These are phyloP conservation scores for Pleurotus sapidus DNA, from an alignment of 768 basidiomycete genomes.

Conservation along the genomic window DNA sequence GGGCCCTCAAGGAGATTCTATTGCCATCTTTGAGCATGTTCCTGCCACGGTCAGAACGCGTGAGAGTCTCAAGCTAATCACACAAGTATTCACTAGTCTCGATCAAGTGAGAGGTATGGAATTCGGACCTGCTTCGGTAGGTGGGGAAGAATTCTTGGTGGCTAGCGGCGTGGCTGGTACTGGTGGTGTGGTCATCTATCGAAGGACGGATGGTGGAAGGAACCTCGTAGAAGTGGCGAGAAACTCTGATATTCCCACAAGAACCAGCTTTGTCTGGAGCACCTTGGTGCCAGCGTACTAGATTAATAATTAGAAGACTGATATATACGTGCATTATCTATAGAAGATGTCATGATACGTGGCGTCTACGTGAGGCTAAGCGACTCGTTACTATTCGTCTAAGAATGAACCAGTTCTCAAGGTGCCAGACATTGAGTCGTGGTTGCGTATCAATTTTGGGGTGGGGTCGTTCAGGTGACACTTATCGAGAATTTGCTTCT, in stretches of 20 bases:
- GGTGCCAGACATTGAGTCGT: too few species aligned
- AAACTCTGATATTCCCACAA: constrained; percentile 47
- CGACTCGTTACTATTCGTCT: too few species aligned
- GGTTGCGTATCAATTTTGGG: too few species aligned
- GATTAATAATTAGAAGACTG: background rate
- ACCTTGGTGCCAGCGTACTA: constrained; percentile 9
- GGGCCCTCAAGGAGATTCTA: constrained; percentile 55
- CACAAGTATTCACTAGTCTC: constrained; percentile 60
- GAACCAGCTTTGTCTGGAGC: constrained; percentile 52
- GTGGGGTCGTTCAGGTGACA: constrained; percentile 1
- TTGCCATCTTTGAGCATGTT: constrained; percentile 55
- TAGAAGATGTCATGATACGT: too few species aligned
- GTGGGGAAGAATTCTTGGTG: constrained; percentile 48
- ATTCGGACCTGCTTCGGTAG: constrained; percentile 43
- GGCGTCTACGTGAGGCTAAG: too few species aligned
- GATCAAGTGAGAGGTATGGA: constrained; percentile 67
- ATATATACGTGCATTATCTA: too few species aligned
- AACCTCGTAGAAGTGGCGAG: constrained; percentile 48
- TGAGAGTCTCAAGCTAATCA: constrained; percentile 30
- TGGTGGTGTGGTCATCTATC: constrained; percentile 52
- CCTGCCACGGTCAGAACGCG: constrained; percentile 10
- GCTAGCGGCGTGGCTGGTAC: constrained; percentile 50
- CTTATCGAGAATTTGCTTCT: constrained; percentile 20
- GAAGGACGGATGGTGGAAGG: constrained; percentile 47
- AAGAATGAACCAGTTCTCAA: too few species aligned